phyloP scores from a whole-genome alignment of 73 alveolate species.

The Tetrahymena elliotti region DNA sequence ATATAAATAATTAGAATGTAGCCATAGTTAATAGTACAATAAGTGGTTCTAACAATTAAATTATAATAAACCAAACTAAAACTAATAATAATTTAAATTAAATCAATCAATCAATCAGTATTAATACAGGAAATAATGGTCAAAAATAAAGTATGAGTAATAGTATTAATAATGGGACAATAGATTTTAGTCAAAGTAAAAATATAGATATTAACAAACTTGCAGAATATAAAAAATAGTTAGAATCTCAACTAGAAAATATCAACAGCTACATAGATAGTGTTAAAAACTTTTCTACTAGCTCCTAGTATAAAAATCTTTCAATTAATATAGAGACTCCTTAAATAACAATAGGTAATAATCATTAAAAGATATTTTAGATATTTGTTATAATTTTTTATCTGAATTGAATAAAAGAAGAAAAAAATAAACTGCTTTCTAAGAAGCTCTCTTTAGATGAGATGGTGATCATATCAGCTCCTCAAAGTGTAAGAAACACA shows the following conservation, averaged over 20 bases:
- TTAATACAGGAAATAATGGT: not conserved
- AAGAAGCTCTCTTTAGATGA: not conserved
- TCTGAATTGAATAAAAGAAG: too few relatives aligned
- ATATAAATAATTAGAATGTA: not conserved
- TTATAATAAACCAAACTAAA: not conserved
- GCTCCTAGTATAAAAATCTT: not conserved
- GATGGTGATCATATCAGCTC: not conserved
- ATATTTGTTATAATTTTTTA: too few relatives aligned
- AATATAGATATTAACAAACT: not conserved
- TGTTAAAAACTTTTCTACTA: not conserved
- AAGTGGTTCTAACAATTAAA: not conserved
- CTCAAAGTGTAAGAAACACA: not conserved
- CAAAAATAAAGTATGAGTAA: not conserved
- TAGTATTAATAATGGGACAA: not conserved
- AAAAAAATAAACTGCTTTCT: not conserved
- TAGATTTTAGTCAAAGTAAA: not conserved
- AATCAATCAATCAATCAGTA: not conserved
- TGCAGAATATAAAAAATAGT: not conserved
- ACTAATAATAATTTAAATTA: not conserved
- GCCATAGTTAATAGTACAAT: not conserved
- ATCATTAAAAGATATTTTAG: too few relatives aligned
- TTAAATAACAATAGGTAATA: not conserved
- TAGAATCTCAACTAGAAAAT: not conserved
- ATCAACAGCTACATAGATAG: not conserved
- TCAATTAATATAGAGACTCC: not conserved